Conservation (phyloP, 2,329 filamentous ascomycete genomes). For the Diaporthe sp. region DNA sequence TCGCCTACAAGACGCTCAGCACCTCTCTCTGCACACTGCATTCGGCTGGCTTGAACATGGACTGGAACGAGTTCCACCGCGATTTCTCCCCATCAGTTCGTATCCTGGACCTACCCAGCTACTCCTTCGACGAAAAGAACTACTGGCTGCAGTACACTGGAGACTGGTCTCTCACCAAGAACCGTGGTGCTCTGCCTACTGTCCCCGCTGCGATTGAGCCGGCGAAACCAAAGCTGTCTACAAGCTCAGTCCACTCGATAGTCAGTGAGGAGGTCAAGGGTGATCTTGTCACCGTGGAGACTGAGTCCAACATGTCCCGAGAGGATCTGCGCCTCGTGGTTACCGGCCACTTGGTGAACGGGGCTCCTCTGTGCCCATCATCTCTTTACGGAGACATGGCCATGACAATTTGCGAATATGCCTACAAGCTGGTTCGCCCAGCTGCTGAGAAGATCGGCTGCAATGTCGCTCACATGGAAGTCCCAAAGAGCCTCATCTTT, state of each 20-base stretch:
- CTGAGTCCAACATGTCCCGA: conserved; percentile 74
- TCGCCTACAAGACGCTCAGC: conserved; percentile 72
- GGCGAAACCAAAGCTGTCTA: conserved; percentile 67
- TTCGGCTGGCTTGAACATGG: conserved; percentile 68
- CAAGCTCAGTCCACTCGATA: conserved; percentile 73
- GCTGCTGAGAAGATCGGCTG: conserved; percentile 65
- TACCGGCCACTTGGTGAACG: conserved; percentile 75
- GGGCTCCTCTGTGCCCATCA: conserved; percentile 73
- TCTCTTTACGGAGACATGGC: conserved; percentile 61
- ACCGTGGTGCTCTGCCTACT: conserved; percentile 60
- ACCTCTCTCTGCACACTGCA: conserved; percentile 69
- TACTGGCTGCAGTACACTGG: conserved; percentile 75
- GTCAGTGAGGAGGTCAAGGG: conserved; percentile 71
- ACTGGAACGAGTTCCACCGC: conserved; percentile 78
- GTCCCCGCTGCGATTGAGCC: conserved; percentile 44
- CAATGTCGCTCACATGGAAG: conserved; percentile 75
- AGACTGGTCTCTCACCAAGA: conserved; percentile 79
- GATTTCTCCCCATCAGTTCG: conserved; percentile 52
- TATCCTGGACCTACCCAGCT: conserved; percentile 73
- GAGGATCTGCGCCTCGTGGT: conserved; percentile 70
- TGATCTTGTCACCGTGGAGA: conserved; percentile 67
- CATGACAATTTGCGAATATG: conserved; percentile 70
- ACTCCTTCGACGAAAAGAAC: conserved; percentile 78
- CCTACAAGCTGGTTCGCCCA: conserved; percentile 71
- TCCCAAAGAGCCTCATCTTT: conserved; percentile 76